Evolutionary conservation across 345 rosid species (phyloP).

Genomic region (Eucalyptus pumila): DNA sequence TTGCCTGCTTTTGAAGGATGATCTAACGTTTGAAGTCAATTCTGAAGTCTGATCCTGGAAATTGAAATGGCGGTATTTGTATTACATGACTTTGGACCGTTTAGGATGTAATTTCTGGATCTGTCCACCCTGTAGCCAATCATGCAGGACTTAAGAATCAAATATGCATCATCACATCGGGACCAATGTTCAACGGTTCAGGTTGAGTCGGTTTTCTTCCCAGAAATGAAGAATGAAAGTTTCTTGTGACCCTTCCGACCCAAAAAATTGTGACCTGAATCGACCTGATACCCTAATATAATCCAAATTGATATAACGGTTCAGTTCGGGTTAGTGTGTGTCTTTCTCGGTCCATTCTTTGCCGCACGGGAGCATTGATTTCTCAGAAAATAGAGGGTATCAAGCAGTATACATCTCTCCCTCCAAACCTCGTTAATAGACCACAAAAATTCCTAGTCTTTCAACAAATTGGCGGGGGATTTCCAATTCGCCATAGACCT

Average conservation of each 20-base stretch:
- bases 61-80: not conserved
- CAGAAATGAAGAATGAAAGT: not conserved
- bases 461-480: not conserved
- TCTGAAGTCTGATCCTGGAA: not conserved
- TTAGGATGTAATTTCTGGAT: not conserved
- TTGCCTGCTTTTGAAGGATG: not conserved
- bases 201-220: not conserved
- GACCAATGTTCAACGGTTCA: not conserved
- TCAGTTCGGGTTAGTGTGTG: not conserved
- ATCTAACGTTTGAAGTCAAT: not conserved
- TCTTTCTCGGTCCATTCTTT: not conserved
- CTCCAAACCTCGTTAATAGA: not conserved
- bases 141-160: not conserved
- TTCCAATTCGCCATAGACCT: not conserved
- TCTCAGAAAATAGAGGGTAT: not conserved
- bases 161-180: not conserved
- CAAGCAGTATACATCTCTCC: not conserved
- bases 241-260: not conserved
- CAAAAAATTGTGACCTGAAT: not conserved
- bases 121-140: not conserved
- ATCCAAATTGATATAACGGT: not conserved
- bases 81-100: not conserved
- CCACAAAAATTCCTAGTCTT: not conserved
- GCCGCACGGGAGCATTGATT: not conserved
- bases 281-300: not conserved